Evolutionary conservation across 78 protist species (phyloP).

Genomic region (Cyanophora paradoxa): DNA sequence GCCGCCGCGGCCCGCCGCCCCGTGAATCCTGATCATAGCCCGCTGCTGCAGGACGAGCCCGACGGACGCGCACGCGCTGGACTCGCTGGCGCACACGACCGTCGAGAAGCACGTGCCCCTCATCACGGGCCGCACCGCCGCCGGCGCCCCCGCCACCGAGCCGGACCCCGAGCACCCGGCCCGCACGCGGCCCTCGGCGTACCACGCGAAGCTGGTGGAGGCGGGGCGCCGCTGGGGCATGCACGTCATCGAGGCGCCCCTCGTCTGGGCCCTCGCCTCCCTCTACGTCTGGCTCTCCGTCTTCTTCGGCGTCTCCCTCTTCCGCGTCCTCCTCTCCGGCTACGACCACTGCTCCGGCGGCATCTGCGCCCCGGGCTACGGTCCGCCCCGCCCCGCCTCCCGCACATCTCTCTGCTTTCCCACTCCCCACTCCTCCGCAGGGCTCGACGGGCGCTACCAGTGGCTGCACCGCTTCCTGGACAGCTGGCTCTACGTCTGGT

Average conservation of each 20-base stretch:
- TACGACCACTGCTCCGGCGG: too few relatives aligned
- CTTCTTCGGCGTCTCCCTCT: background rate
- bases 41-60: too few relatives aligned
- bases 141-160: background rate
- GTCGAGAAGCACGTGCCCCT: background rate
- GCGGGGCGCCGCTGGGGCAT: conserved; percentile 8
- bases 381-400: too few relatives aligned
- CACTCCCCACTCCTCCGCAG: background rate
- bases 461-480: background rate
- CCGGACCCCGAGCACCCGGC: background rate
- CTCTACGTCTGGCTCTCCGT: background rate
- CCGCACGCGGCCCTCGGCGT: too few relatives aligned
- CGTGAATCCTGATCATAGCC: too few relatives aligned
- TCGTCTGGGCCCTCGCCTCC: conserved; percentile 1
- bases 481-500: background rate
- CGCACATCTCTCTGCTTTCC: too few relatives aligned
- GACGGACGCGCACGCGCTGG: background rate
- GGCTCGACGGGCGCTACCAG: background rate
- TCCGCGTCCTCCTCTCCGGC: background rate
- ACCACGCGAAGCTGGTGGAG: too few relatives aligned
- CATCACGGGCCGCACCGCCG: background rate
- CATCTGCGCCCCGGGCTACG: too few relatives aligned
- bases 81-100: background rate
- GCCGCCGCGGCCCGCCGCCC: too few relatives aligned
- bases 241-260: conserved; percentile 10